Base-by-base conservation (phyloP, 23 red algal species). In the Gracilariopsis chorda region DNA sequence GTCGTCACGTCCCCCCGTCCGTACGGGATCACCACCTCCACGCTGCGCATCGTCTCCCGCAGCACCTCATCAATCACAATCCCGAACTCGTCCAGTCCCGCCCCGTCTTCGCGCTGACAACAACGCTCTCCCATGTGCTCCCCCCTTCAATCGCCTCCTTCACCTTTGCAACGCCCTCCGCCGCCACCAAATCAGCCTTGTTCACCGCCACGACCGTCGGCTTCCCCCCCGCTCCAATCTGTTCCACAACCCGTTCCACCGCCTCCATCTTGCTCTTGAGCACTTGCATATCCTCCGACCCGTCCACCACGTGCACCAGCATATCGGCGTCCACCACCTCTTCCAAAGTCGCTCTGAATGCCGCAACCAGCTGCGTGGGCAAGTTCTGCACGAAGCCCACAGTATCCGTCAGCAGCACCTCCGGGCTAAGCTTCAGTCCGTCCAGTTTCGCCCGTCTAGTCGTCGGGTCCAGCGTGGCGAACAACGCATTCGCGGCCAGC, bases 361-460 rank as follows among this genome's bases (percentile, higher is more conserved):
- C 96, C 12, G 96, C 96, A 6, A 95, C 86, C 47, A 98, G 88
- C 56, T 93, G 82, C 28, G 96, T 98, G 13, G 96, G 96, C 23
- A 98, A 90, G 58, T 98, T 98, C 80, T 95, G 93, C 37, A 98
- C 94, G 91, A 98, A 98, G 0, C 96, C 96, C 0, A 98, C 96
- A 62, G 96, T 95, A 49, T 98, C 96, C 1, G 90, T 94, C 48
- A 96, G 62, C 39, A 96, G 36, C 11, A 96, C 78, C 49, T 98
- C 77, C 7, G 92, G 96, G 33, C 77, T 79, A 14, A 98, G 69
- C 48, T 88, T 73, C 17, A 96, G 39, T 8, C 92, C 97, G 7
- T 55, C 93, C 55, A 96, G 47, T 23, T 81, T 80, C 33, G 93
- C 93, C 20, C 88, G 82, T 16, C 96, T 80, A 1, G 96, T 98